These are phyloP conservation scores for Corymbia citriodora DNA, from an alignment of 441 rosid species.

Conservation along the genomic window DNA sequence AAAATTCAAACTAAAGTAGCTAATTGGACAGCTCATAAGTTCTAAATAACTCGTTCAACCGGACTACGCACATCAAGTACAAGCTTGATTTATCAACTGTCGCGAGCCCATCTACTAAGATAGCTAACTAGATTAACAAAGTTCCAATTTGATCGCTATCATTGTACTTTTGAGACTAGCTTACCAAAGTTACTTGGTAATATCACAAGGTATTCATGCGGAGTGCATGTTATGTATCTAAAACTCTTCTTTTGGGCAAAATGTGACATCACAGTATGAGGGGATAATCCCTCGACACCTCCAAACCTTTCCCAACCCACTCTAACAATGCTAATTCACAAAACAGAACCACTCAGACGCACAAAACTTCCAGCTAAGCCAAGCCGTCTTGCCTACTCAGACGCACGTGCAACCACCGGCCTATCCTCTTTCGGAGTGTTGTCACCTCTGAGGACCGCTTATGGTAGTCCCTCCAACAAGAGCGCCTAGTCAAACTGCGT, in stretches of 20 bases:
- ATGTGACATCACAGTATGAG: background rate
- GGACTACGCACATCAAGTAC: background rate
- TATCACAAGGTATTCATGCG: background rate
- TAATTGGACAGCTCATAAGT: background rate
- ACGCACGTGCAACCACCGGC: too few species aligned
- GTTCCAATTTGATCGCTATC: background rate
- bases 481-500: too few species aligned
- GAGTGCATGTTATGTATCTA: accelerated
- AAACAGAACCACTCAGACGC: background rate
- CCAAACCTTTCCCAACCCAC: background rate
- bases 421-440: too few species aligned
- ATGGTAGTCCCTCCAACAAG: too few species aligned
- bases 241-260: background rate
- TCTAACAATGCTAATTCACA: background rate
- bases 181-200: background rate
- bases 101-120: accelerated
- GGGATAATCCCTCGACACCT: background rate
- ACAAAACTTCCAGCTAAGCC: background rate
- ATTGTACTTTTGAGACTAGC: accelerated
- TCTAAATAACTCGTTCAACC: background rate
- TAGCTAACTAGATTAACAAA: background rate
- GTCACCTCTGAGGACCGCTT: too few species aligned
- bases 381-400: accelerated
- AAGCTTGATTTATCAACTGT: accelerated
- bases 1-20: background rate